Conservation (phyloP, 2,329 filamentous ascomycete genomes). For the Cladosporium sp. region DNA sequence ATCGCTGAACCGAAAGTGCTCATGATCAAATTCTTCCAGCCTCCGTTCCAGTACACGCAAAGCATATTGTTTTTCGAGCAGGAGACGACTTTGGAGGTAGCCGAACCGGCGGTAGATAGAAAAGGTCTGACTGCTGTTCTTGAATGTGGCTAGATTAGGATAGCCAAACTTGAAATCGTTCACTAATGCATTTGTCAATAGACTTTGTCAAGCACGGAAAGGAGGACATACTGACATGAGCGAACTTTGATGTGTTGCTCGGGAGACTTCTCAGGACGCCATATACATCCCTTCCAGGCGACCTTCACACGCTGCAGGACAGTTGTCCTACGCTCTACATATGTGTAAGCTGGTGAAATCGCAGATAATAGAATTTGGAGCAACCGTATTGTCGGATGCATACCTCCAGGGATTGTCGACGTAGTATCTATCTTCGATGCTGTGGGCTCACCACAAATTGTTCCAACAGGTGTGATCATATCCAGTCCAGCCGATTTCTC, state of each 20-base stretch:
- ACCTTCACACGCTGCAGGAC: neutral
- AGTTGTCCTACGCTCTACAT: neutral
- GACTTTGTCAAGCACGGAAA: too few species aligned
- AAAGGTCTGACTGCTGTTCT: constrained; percentile 40
- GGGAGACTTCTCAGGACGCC: neutral
- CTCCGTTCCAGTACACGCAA: constrained; percentile 25
- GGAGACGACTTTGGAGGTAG: constrained; percentile 36
- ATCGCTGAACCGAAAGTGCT: neutral
- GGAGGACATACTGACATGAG: neutral
- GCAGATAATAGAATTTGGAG: too few species aligned
- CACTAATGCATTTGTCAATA: neutral
- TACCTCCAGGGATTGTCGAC: too few species aligned
- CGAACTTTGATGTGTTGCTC: neutral
- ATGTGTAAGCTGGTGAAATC: neutral
- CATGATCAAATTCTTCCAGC: neutral
- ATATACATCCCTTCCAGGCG: neutral
- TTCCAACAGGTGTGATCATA: neutral
- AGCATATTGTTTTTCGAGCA: constrained; percentile 31
- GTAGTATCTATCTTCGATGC: too few species aligned
- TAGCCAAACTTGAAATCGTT: constrained; percentile 26
- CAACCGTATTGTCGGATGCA: too few species aligned
- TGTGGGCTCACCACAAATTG: too few species aligned
- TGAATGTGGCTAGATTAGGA: constrained; percentile 36
- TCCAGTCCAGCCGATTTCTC: neutral
- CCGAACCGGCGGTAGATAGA: constrained; percentile 42